Base-by-base conservation (phyloP, 163 green algal species). In the Prototheca stagnorum region DNA sequence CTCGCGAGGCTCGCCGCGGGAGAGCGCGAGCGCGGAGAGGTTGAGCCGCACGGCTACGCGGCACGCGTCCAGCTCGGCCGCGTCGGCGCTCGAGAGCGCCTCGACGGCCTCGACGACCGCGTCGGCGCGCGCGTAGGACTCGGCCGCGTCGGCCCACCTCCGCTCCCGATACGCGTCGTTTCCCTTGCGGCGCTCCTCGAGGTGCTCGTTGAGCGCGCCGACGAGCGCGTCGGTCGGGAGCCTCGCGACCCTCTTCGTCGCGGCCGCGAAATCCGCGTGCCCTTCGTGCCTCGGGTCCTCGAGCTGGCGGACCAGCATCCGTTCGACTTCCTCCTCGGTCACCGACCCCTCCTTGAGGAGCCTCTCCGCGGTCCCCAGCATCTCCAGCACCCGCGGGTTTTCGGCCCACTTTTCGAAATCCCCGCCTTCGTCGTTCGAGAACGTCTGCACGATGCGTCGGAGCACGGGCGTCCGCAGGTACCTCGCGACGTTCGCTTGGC, bases 171-270 rank as follows among this genome's bases (percentile, higher is more conserved):
- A 82, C 4, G 40, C 20, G 5, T 68, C 54, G 37, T 82, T 82
- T 17, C 73, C 73, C 24, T 59, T 45, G 1, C 56, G 51, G 19
- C 73, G 61, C 50, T 80, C 68, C 0, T 44, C 49, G 15, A 80
- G 39, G 39, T 88, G 78, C 37, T 88, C 78, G 45, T 88, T 88
- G 5, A 88, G 61, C 6, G 78, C 77, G n/a, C 65, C 54, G 4
- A 85, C 65, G 28, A 88, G 65, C 51, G 80, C 52, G 28, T 79
- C 61, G n/a, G 69, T 82, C 27, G 67, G 48, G 25, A 87, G 59
- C 26, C 62, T 34, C 15, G 62, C 77, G 19, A 62, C 57, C 12
- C 49, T 46, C 1, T 44, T 43, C 5, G 51, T 57, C 21, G 54
- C 36, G 21, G 19, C 8, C 17, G 36, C 21, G 20, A 68, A 57